Percentiles rank a stretch among this genome's conserved stretches.
These are phyloP conservation scores for Chrysoporthe austroafricana DNA, from an alignment of 2,329 filamentous ascomycete species.

Conservation along the genomic window DNA sequence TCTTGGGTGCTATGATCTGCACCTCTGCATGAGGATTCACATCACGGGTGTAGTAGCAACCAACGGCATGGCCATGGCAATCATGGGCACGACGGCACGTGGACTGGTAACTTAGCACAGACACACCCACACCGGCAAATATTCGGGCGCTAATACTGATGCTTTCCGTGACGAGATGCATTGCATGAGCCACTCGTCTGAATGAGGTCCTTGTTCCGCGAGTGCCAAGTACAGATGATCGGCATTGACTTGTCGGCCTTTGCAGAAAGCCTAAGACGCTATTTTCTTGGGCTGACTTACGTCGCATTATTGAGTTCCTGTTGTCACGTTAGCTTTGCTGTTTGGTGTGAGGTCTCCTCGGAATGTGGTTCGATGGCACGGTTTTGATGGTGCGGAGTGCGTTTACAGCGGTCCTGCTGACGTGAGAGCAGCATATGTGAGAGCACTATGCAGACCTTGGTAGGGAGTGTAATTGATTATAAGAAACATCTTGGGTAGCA, in stretches of 20 bases:
- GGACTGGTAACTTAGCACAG: too few species aligned
- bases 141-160: neutral
- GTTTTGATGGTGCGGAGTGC: too few species aligned
- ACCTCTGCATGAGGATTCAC: neutral
- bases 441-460: neutral
- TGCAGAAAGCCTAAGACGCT: neutral
- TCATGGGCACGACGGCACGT: neutral
- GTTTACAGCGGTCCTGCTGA: neutral
- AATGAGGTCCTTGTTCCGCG: neutral
- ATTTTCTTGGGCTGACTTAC: neutral
- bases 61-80: neutral
- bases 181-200: neutral
- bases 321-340: neutral
- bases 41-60: neutral
- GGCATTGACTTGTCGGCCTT: neutral
- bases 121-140: neutral
- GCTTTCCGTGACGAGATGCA: neutral
- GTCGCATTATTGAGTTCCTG: neutral
- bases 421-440: neutral
- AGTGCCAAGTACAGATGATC: neutral
- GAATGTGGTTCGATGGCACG: too few species aligned
- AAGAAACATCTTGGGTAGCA: neutral
- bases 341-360: too few species aligned
- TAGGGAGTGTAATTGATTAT: neutral
- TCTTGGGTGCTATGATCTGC: neutral